These are phyloP conservation scores for Tubosaeta sp. DNA, from an alignment of 768 basidiomycete genomes.

Conservation along the genomic window DNA sequence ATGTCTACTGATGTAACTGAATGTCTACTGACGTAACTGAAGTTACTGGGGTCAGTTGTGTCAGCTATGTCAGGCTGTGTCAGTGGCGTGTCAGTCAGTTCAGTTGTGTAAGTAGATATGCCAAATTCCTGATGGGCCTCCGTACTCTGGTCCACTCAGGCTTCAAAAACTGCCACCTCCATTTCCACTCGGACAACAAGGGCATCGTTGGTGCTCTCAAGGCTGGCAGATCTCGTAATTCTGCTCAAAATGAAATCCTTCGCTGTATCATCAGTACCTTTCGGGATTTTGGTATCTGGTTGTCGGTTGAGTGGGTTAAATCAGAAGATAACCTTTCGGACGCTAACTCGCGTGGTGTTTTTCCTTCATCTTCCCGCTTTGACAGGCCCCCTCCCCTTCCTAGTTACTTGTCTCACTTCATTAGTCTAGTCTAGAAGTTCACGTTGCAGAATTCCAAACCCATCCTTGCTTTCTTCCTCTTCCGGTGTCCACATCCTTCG, in stretches of 20 bases:
- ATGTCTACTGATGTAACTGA: no score
- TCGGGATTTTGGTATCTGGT: neutral
- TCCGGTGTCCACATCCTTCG: neutral
- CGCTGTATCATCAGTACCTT: neutral
- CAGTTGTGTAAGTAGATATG: no score
- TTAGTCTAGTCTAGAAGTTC: neutral
- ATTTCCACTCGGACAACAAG: constrained; percentile 39
- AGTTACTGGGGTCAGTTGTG: no score
- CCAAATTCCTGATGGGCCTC: no score
- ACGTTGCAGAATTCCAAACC: neutral
- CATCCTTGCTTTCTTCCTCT: neutral
- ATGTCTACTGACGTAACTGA: no score
- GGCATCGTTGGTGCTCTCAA: constrained; percentile 29
- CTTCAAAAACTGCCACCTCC: constrained; percentile 19
- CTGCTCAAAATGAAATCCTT: constrained; percentile 1
- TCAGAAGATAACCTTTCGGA: constrained; percentile 35
- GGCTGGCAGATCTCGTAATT: neutral
- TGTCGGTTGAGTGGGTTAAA: constrained; percentile 1
- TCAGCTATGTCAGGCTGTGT: no score
- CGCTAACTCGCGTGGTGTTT: constrained; percentile 34
- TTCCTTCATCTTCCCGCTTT: constrained; percentile 12
- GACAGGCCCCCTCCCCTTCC: constrained; percentile 1
- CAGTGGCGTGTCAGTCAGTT: no score
- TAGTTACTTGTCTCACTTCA: neutral
- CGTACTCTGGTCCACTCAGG: constrained; percentile 6